Base-by-base conservation (phyloP, 2,329 filamentous ascomycete species). In the Diplodia scrobiculata region DNA sequence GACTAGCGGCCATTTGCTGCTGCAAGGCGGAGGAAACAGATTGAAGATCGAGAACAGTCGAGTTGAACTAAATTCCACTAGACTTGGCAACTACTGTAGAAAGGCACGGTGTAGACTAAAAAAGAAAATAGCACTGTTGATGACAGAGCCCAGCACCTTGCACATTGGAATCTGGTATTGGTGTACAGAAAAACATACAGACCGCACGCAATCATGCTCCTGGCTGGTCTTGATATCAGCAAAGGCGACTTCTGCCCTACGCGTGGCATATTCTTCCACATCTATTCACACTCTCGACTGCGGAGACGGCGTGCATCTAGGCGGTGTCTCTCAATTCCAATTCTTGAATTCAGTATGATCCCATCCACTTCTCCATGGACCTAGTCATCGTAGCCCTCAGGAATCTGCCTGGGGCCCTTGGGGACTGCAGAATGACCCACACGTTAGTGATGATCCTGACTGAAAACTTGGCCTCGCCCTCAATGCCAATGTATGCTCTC, bases 331-430 rank as follows among this genome's bases (percentile, higher is more conserved):
- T 25, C 17, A 2, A 13, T 50, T 62, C 36, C 21, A 5, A 47
- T 19, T 50, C 36, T 17, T n/a, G 21, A 10, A 38, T 47, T 45
- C 27, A 19, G 19, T 25, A 36, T 51, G 72, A 69, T 17, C 14
- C 45, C 17, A 34, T 65, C 52, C 51, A 47, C 3, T 25, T 11
- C 38, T n/a, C 38, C 17, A 3, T 55, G 7, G 17, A 25, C 45
- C 13, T 70, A 78, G 69, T 83, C 81, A 68, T 83, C 81, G 69
- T 79, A 83, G 29, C 81, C 81, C 21, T 75, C 72, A 19, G 79
- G 80, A 69, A 78, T 76, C 63, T 78, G 75, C 66, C 81, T 73
- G 53, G 79, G 79, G 63, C 81, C 81, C 71, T 78, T 80, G 21
- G 81, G 81, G 71, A 83, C 81, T 83, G 45, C 47, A 14, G 48